Conservation (phyloP, 2,329 filamentous ascomycete species). For the Xylariaceae sp. region DNA sequence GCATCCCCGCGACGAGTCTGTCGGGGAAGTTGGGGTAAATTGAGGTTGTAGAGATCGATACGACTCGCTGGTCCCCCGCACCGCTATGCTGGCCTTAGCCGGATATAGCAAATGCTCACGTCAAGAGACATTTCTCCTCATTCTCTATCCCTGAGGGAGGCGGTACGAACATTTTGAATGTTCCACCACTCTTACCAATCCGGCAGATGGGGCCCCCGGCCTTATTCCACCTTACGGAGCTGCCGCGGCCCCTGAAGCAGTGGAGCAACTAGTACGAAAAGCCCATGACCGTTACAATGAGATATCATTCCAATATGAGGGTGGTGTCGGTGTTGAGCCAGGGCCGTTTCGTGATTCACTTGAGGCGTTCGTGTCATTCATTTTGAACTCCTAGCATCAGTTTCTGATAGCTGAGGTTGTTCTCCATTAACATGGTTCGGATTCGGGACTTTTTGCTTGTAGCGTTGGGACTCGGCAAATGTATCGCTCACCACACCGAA, state of each 20-base stretch:
- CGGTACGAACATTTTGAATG: not conserved
- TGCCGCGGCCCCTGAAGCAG: not conserved
- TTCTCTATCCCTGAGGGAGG: not conserved
- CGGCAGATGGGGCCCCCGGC: not conserved
- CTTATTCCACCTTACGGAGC: not conserved
- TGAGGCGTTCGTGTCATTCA: not conserved
- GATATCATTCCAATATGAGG: not conserved
- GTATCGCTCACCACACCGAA: not conserved
- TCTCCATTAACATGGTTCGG: slow-evolving; percentile 7
- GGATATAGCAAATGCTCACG: not conserved
- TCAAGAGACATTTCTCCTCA: slow-evolving; percentile 3
- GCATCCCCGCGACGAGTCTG: not conserved
- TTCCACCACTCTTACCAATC: slow-evolving; percentile 21
- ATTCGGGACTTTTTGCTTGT: slow-evolving; percentile 7
- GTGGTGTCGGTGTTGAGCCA: not conserved
- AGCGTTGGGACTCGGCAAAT: not conserved
- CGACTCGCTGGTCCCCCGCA: slow-evolving; percentile 5
- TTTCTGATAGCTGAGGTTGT: not conserved
- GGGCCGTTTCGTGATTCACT: not conserved
- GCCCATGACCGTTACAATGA: not conserved
- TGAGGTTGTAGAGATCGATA: not conserved
- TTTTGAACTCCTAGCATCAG: not conserved
- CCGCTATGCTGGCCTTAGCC: not conserved
- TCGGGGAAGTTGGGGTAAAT: slow-evolving; percentile 19
- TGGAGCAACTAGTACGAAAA: not conserved